These are phyloP conservation scores for Coleophoma crateriformis DNA, from an alignment of 2,329 filamentous ascomycete species.

Conservation along the genomic window DNA sequence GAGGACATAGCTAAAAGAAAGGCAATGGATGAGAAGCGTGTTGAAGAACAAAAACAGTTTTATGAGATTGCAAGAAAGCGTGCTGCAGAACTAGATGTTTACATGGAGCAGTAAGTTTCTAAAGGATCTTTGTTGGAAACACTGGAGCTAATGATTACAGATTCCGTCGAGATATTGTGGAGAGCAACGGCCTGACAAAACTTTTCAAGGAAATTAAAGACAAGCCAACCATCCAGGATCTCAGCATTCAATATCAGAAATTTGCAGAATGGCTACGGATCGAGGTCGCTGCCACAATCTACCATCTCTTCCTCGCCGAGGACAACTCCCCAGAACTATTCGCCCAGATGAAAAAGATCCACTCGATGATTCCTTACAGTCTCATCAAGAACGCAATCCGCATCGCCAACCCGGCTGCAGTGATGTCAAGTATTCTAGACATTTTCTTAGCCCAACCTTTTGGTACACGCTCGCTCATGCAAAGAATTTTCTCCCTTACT, in stretches of 20 bases:
- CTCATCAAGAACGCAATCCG: slow-evolving; percentile 95
- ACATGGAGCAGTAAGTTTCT: slow-evolving; percentile 80
- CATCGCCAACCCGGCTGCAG: slow-evolving; percentile 90
- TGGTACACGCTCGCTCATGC: slow-evolving; percentile 81
- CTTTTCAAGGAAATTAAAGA: slow-evolving; percentile 90
- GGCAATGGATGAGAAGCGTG: slow-evolving; percentile 76
- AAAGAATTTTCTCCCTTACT: slow-evolving; percentile 89
- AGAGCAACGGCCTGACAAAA: slow-evolving; percentile 78
- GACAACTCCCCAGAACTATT: slow-evolving; percentile 97
- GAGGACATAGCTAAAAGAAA: slow-evolving; percentile 77
- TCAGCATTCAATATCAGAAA: slow-evolving; percentile 94
- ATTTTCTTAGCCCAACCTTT: slow-evolving; percentile 95
- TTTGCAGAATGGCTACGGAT: slow-evolving; percentile 98
- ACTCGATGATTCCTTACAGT: slow-evolving; percentile 89
- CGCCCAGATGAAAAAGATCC: slow-evolving; percentile 87
- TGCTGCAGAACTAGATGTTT: slow-evolving; percentile 88
- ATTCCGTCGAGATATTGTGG: slow-evolving; percentile 63
- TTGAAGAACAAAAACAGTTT: slow-evolving; percentile 90
- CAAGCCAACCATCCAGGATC: slow-evolving; percentile 79
- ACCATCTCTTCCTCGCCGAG: slow-evolving; percentile 94
- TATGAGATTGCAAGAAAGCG: slow-evolving; percentile 92
- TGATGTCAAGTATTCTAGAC: slow-evolving; percentile 94
- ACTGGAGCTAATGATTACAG: slow-evolving; percentile 27
- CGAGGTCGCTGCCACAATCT: slow-evolving; percentile 92
- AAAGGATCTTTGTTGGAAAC: too few relatives aligned